These are phyloP conservation scores for Alternaria hordeiaustralica DNA, from an alignment of 2,329 filamentous ascomycete genomes.

Conservation along the genomic window DNA sequence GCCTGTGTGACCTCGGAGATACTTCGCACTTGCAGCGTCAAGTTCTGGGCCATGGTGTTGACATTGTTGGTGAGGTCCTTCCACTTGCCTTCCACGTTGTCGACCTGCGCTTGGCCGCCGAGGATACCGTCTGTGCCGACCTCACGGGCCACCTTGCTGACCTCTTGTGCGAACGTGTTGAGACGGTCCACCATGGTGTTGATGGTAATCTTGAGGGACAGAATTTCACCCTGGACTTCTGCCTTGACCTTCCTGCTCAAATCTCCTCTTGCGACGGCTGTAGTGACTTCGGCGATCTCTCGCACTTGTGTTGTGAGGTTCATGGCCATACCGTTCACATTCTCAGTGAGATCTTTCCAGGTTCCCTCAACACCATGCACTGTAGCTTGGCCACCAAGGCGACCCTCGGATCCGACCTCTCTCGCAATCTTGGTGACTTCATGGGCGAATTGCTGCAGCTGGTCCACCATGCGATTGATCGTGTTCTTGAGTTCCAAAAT, in stretches of 20 bases:
- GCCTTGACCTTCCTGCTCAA: conserved; percentile 60
- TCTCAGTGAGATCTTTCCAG: conserved; percentile 62
- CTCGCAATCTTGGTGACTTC: conserved; percentile 61
- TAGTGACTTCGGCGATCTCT: conserved; percentile 61
- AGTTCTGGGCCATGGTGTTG: conserved; percentile 71
- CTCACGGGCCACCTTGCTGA: conserved; percentile 70
- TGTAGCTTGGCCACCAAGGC: conserved; percentile 59
- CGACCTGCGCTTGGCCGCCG: conserved; percentile 69
- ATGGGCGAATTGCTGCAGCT: conserved; percentile 59
- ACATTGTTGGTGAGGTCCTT: conserved; percentile 71
- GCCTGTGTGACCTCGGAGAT: conserved; percentile 95
- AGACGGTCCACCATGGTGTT: conserved; percentile 72
- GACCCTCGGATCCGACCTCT: conserved; percentile 60
- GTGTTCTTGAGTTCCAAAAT: conserved; percentile 60
- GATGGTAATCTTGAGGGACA: conserved; percentile 81
- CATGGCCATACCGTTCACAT: conserved; percentile 62
- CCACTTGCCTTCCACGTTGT: conserved; percentile 71
- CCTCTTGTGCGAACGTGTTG: conserved; percentile 69
- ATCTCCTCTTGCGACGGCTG: conserved; percentile 59
- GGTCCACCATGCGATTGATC: conserved; percentile 62
- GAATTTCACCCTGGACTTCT: conserved; percentile 60
- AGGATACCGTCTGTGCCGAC: conserved; percentile 69
- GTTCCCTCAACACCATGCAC: conserved; percentile 61
- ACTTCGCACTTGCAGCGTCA: conserved; percentile 76
- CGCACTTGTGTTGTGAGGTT: conserved; percentile 60